Percentiles rank a stretch among this genome's conserved stretches.
These are phyloP conservation scores for Yamadazyma olivae DNA, from an alignment of 805 yeast species.

Conservation along the genomic window DNA sequence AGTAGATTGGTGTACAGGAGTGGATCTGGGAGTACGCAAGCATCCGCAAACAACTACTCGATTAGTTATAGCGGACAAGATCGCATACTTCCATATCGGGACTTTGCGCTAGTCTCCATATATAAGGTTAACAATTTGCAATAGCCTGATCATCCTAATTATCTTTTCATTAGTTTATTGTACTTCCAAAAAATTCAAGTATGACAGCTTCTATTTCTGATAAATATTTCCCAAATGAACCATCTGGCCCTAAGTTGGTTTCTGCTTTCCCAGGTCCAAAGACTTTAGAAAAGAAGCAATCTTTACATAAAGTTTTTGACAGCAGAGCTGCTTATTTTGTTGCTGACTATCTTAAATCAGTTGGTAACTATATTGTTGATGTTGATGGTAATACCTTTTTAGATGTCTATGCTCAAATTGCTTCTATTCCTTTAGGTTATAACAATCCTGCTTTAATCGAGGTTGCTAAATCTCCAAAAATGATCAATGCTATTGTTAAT, in stretches of 20 bases:
- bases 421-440: constrained; percentile 83
- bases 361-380: constrained; percentile 78
- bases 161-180: too few relatives aligned
- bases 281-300: constrained; percentile 47
- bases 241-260: constrained; percentile 60
- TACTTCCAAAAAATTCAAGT: not conserved
- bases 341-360: constrained; percentile 71
- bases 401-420: constrained; percentile 80
- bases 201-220: constrained; percentile 41
- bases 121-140: too few relatives aligned
- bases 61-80: too few relatives aligned
- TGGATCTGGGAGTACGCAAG: too few relatives aligned
- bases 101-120: too few relatives aligned
- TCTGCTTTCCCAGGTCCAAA: constrained; percentile 79
- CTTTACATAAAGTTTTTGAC: constrained; percentile 65
- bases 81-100: too few relatives aligned
- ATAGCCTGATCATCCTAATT: too few relatives aligned
- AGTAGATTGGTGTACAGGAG: too few relatives aligned
- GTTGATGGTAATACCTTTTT: constrained; percentile 73
- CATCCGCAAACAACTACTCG: too few relatives aligned
- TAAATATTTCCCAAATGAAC: constrained; percentile 76
- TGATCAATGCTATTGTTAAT: constrained; percentile 71
- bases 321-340: constrained; percentile 70
- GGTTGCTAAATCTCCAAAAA: constrained; percentile 66
- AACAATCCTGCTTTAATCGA: constrained; percentile 74